A percentile compares a stretch with the other conserved stretches of the same genome.
phyloP scores from a whole-genome alignment of 495 filamentous ascomycete species.

The Penicillium soppii region DNA sequence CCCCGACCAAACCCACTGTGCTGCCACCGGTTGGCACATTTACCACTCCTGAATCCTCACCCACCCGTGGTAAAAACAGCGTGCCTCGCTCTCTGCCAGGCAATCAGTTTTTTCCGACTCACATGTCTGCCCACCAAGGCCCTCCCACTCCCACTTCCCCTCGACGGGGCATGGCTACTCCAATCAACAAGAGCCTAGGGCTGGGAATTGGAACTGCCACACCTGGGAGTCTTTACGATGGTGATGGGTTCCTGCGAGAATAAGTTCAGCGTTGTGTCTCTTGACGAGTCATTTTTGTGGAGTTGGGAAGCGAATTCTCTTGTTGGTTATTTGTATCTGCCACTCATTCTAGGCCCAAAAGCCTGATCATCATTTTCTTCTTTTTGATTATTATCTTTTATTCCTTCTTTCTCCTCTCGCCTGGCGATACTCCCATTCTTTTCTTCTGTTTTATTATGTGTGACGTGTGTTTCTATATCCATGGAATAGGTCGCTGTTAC shows the following conservation, averaged over 20 bases:
- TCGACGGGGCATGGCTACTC: constrained; percentile 30
- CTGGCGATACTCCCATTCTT: not conserved
- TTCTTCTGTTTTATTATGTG: constrained; percentile 5
- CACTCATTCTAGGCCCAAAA: constrained; percentile 16
- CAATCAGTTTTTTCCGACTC: constrained; percentile 12
- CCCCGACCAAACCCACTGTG: constrained; percentile 9
- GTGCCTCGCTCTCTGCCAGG: constrained; percentile 13
- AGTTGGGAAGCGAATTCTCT: constrained; percentile 3
- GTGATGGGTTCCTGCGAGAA: constrained; percentile 49
- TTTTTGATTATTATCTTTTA: constrained; percentile 4
- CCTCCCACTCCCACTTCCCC: constrained; percentile 17
- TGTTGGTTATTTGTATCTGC: constrained; percentile 2
- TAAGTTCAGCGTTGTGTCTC: constrained; percentile 9
- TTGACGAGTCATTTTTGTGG: not conserved
- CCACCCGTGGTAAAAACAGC: constrained; percentile 4
- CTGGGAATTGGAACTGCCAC: constrained; percentile 36
- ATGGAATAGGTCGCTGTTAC: constrained; percentile 22
- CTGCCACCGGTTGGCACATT: constrained; percentile 9
- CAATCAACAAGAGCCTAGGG: constrained; percentile 32
- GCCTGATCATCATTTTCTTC: constrained; percentile 15
- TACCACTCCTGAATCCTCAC: constrained; percentile 14
- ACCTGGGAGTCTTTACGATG: constrained; percentile 49
- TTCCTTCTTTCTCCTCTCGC: constrained; percentile 6
- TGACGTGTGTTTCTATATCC: constrained; percentile 19
- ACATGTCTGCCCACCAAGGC: constrained; percentile 11